Evolutionary conservation across 2,329 filamentous ascomycete genomes (phyloP).

Genomic region (Neonectria coccinea): DNA sequence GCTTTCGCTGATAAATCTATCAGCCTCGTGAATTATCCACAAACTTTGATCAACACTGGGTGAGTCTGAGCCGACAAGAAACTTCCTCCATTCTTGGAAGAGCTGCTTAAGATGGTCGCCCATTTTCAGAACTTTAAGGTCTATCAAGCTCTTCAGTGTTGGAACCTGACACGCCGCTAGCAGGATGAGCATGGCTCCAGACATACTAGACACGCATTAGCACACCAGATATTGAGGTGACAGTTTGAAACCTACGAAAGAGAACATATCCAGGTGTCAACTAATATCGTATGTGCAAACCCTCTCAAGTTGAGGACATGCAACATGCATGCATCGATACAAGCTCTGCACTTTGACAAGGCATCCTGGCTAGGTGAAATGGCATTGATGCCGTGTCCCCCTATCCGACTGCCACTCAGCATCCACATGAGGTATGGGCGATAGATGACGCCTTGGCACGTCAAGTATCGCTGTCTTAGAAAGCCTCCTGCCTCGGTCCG

Average conservation of each 20-base stretch:
- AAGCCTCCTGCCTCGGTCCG: slow-evolving; percentile 60
- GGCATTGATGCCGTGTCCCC: slow-evolving; percentile 39
- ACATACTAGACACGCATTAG: slow-evolving; percentile 53
- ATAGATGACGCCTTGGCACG: slow-evolving; percentile 65
- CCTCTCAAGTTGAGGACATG: slow-evolving; percentile 62
- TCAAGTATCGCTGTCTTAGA: slow-evolving; percentile 62
- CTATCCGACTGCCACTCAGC: slow-evolving; percentile 52
- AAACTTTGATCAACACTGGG: slow-evolving; percentile 62
- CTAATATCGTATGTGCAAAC: slow-evolving; percentile 62
- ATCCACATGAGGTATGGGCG: slow-evolving; percentile 64
- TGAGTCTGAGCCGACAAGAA: slow-evolving; percentile 53
- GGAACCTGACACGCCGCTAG: slow-evolving; percentile 58
- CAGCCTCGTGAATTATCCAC: slow-evolving; percentile 58
- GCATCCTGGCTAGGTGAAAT: slow-evolving; percentile 49
- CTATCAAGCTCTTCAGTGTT: slow-evolving; percentile 53
- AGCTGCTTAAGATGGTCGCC: slow-evolving; percentile 56
- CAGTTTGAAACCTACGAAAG: slow-evolving; percentile 56
- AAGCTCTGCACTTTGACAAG: slow-evolving; percentile 56
- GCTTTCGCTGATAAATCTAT: slow-evolving; percentile 55
- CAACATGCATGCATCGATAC: slow-evolving; percentile 60
- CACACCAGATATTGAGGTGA: background rate
- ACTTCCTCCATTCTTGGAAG: slow-evolving; percentile 56
- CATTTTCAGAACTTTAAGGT: slow-evolving; percentile 52
- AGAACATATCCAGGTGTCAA: slow-evolving; percentile 67
- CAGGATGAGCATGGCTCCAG: slow-evolving; percentile 61